These are phyloP conservation scores for Pezicula neosporulosa DNA, from an alignment of 2,329 filamentous ascomycete genomes.

Conservation along the genomic window DNA sequence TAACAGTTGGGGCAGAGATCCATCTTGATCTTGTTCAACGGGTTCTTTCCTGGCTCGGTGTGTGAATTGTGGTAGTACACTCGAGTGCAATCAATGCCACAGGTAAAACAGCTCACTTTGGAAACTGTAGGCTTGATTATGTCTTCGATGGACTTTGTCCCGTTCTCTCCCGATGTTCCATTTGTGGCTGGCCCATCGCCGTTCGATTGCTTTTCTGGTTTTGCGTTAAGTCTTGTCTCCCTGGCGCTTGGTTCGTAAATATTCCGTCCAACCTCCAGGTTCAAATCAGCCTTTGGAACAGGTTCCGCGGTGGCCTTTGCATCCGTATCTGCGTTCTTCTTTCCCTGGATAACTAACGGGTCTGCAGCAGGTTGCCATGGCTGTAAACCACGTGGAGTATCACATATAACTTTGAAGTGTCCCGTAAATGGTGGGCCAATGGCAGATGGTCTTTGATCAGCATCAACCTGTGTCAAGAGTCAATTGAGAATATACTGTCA, in stretches of 20 bases:
- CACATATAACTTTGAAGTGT: constrained; percentile 93
- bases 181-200: constrained; percentile 69
- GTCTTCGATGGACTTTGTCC: constrained; percentile 46
- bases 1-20: constrained; percentile 92
- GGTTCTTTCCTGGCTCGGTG: constrained; percentile 30
- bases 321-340: constrained; percentile 44
- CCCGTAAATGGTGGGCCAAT: constrained; percentile 96
- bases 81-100: constrained; percentile 82
- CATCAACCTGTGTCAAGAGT: constrained; percentile 71
- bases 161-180: constrained; percentile 45
- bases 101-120: constrained; percentile 82
- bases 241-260: constrained; percentile 92
- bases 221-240: constrained; percentile 58
- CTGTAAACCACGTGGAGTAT: constrained; percentile 91
- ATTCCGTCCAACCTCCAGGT: constrained; percentile 90
- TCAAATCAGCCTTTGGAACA: constrained; percentile 73
- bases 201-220: constrained; percentile 68
- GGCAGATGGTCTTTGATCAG: constrained; percentile 89
- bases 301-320: constrained; percentile 61
- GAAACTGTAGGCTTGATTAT: constrained; percentile 62
- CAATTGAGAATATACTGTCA: constrained; percentile 1
- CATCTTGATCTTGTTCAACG: constrained; percentile 59
- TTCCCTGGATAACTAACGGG: constrained; percentile 60
- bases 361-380: constrained; percentile 90
- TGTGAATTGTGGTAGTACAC: constrained; percentile 70